Conservation (phyloP, 2,329 filamentous ascomycete genomes). For the Trichoderma semiorbis region DNA sequence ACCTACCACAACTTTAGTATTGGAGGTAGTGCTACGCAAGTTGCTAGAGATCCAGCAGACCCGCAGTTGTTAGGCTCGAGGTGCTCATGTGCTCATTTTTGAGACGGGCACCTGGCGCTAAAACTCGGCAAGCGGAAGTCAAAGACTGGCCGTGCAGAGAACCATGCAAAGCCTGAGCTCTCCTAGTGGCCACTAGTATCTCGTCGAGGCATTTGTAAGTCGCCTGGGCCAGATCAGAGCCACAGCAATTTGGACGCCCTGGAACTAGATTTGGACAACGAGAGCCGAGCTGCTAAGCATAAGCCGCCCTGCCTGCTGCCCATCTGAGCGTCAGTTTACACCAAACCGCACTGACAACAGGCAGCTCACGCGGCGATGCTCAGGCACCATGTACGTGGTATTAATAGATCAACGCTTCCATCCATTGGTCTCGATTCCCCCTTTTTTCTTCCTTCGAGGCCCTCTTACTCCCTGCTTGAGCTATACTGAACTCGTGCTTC, state of each 20-base stretch:
- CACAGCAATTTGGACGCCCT: conserved; percentile 3
- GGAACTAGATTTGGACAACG: neutral
- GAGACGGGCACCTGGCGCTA: conserved; percentile 41
- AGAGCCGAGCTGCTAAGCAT: conserved; percentile 9
- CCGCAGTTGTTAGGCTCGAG: conserved; percentile 38
- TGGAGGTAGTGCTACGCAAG: neutral
- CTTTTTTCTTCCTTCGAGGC: neutral
- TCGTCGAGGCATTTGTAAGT: neutral
- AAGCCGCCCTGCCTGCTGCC: neutral
- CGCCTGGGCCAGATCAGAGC: neutral
- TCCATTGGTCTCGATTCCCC: neutral
- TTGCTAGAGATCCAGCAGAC: conserved; percentile 23
- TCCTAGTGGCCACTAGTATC: conserved; percentile 2
- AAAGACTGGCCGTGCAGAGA: conserved; percentile 22
- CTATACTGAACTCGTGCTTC: neutral
- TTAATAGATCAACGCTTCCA: neutral
- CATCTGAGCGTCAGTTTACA: neutral
- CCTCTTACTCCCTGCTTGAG: neutral
- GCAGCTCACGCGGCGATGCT: conserved; percentile 1
- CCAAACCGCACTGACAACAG: neutral
- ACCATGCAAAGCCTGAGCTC: conserved; percentile 18
- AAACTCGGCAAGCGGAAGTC: conserved; percentile 38
- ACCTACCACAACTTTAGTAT: neutral
- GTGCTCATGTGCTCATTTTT: conserved; percentile 46
- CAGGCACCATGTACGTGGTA: neutral